Evolutionary conservation across 192 early-diverging fungal species (phyloP).

Genomic region (Coemansia sp.): DNA sequence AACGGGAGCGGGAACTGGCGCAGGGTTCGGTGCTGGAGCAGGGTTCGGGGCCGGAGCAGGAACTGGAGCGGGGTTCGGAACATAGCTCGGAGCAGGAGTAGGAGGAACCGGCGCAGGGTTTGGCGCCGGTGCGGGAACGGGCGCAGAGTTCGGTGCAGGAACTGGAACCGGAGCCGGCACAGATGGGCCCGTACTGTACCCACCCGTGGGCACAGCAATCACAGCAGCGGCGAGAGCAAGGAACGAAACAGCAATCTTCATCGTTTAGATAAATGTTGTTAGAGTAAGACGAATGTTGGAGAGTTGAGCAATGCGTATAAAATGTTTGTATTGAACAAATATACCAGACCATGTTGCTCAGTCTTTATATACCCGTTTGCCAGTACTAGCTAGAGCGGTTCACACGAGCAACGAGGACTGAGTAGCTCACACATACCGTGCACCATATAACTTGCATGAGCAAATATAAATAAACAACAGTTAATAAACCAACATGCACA

Average conservation of each 20-base stretch:
- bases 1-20: not conserved
- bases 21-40: constrained; percentile 4
- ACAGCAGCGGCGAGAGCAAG: constrained; percentile 25
- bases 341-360: not conserved
- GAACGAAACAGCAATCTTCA: constrained; percentile 33
- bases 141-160: not conserved
- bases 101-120: not conserved
- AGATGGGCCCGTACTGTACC: not conserved
- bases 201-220: constrained; percentile 12
- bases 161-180: not conserved
- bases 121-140: not conserved
- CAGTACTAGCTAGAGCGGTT: not conserved
- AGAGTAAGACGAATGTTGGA: too few species aligned
- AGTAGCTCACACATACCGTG: not conserved
- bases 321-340: not conserved
- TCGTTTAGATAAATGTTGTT: constrained; percentile 1
- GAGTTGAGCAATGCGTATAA: not conserved
- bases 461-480: not conserved
- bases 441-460: not conserved
- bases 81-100: not conserved
- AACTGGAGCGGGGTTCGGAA: not conserved
- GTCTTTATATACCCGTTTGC: not conserved
- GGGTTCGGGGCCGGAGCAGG: not conserved
- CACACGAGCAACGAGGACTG: not conserved
- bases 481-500: not conserved